These are phyloP conservation scores for Nymphaea colorata DNA, from an alignment of 164 flowering plant genomes.

Conservation along the genomic window DNA sequence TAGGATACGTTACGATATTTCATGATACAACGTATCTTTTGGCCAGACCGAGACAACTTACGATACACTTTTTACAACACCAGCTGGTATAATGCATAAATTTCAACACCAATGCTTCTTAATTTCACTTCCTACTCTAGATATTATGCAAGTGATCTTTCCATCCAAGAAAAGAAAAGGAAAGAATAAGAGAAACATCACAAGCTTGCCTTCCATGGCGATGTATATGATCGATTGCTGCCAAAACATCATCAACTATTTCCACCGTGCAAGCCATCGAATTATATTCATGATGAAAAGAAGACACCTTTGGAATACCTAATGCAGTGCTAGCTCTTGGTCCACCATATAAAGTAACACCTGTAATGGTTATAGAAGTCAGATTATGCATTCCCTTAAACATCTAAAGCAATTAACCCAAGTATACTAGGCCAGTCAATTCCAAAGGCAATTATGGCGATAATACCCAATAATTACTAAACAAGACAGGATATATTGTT, in stretches of 20 bases:
- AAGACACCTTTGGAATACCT: conserved; percentile 39
- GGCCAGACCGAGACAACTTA: too few relatives aligned
- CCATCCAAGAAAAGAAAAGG: not conserved
- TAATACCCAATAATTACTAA: too few relatives aligned
- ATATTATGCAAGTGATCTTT: not conserved
- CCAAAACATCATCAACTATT: conserved; percentile 77
- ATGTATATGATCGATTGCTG: conserved; percentile 89
- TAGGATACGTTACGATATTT: too few relatives aligned
- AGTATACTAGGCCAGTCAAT: too few relatives aligned
- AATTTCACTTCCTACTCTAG: not conserved
- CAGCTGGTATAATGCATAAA: not conserved
- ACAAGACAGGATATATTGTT: too few relatives aligned
- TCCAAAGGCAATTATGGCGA: too few relatives aligned
- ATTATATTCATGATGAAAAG: conserved; percentile 86
- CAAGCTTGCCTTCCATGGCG: conserved; percentile 72
- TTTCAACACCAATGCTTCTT: not conserved
- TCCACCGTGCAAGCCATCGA: conserved; percentile 85
- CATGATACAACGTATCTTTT: too few relatives aligned
- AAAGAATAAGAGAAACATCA: not conserved
- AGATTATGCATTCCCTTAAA: not conserved
- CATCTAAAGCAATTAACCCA: too few relatives aligned
- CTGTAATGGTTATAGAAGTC: conserved; percentile 22
- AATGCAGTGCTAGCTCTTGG: conserved; percentile 55
- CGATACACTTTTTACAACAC: too few relatives aligned
- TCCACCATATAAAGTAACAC: conserved; percentile 77